A percentile compares a stretch with the other conserved stretches of the same genome.
Evolutionary conservation across 1,139 yeast species (phyloP).

Genomic region (Lodderomyces margitis): DNA sequence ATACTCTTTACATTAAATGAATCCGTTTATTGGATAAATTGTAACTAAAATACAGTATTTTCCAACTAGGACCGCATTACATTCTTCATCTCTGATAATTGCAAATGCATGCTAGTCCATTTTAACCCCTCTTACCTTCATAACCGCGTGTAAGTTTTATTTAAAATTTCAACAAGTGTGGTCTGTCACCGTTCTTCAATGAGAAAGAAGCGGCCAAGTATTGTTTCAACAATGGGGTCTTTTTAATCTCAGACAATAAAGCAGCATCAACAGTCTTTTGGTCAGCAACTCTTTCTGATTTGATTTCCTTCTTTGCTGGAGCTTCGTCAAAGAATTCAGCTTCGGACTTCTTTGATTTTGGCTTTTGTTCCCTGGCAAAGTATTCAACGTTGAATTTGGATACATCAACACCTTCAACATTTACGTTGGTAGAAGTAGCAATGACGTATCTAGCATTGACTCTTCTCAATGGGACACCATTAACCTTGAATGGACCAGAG

Average conservation of each 20-base stretch:
- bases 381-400: conserved; percentile 93
- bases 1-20: neutral
- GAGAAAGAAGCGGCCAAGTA: conserved; percentile 97
- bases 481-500: conserved; percentile 99
- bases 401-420: conserved; percentile 77
- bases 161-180: conserved; percentile 98
- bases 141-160: conserved; percentile 2
- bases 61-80: neutral
- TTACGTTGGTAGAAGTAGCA: conserved; percentile 95
- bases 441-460: conserved; percentile 98
- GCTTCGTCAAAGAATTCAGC: conserved; percentile 93
- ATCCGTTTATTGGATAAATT: conserved; percentile 3
- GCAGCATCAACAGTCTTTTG: conserved; percentile 97
- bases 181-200: conserved; percentile 98
- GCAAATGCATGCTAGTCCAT: neutral
- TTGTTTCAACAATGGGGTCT: conserved; percentile 97
- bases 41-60: conserved; percentile 3
- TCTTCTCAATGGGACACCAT: conserved; percentile 99
- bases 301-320: conserved; percentile 81
- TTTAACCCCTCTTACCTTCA: neutral
- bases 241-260: conserved; percentile 90
- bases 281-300: conserved; percentile 96
- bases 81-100: neutral
- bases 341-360: conserved; percentile 82
- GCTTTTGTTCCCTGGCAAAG: conserved; percentile 94